phyloP scores from a whole-genome alignment of 108 stramenopile species.

The Thalassiosira profunda region DNA sequence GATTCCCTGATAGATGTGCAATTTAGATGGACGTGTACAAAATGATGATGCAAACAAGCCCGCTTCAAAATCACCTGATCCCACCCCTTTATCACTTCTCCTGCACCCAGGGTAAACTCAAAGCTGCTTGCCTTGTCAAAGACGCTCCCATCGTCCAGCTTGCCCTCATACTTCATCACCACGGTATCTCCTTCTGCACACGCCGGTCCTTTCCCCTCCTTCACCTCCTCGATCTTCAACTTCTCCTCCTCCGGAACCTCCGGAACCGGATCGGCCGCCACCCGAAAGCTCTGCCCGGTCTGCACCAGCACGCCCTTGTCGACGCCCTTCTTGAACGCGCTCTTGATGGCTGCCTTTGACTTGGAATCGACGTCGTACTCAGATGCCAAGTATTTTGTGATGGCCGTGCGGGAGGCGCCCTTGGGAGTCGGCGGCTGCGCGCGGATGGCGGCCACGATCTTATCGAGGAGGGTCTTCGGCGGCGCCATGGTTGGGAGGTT shows the following conservation, averaged over 20 bases:
- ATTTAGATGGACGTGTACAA: too few relatives aligned
- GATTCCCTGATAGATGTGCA: too few relatives aligned
- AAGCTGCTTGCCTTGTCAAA: slow-evolving; percentile 78
- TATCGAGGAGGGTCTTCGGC: slow-evolving; percentile 77
- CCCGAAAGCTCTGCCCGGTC: slow-evolving; percentile 79
- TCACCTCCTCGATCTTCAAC: slow-evolving; percentile 56
- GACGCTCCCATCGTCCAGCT: slow-evolving; percentile 62
- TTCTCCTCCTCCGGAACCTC: slow-evolving; percentile 47
- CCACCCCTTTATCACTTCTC: slow-evolving; percentile 94
- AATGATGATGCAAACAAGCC: too few relatives aligned
- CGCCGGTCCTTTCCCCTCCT: slow-evolving; percentile 26
- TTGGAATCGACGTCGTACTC: slow-evolving; percentile 74
- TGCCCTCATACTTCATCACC: slow-evolving; percentile 80
- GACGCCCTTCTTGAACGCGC: slow-evolving; percentile 79
- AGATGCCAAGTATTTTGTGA: slow-evolving; percentile 75
- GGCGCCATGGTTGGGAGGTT: slow-evolving; percentile 24
- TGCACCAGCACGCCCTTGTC: slow-evolving; percentile 56
- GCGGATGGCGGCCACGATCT: slow-evolving; percentile 79
- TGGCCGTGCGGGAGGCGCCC: slow-evolving; percentile 73
- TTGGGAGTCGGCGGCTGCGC: slow-evolving; percentile 51
- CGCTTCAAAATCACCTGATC: too few relatives aligned
- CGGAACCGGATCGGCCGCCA: slow-evolving; percentile 55
- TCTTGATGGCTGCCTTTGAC: slow-evolving; percentile 51
- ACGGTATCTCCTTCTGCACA: slow-evolving; percentile 71
- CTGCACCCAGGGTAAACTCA: slow-evolving; percentile 74